phyloP scores from a whole-genome alignment of 768 basidiomycete genomes.

The Russula dissimulans region DNA sequence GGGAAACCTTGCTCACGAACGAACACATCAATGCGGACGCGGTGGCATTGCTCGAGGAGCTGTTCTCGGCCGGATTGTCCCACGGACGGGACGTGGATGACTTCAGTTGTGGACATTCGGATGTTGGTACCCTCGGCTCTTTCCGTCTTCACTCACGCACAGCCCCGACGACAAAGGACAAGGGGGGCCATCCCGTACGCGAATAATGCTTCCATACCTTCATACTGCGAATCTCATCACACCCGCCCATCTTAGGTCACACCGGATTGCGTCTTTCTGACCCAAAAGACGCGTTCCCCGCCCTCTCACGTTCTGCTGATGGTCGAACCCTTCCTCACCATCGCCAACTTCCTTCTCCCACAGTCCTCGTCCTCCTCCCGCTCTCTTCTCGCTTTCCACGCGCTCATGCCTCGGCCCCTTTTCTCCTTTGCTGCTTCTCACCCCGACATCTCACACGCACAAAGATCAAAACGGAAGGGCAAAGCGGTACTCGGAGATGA shows the following conservation, averaged over 20 bases:
- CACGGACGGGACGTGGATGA: constrained; percentile 36
- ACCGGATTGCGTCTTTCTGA: not conserved
- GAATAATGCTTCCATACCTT: not conserved
- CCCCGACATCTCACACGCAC: not conserved
- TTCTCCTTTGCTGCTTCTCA: not conserved
- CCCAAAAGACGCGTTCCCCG: not conserved
- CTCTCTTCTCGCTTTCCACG: constrained; percentile 1
- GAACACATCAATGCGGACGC: constrained; percentile 53
- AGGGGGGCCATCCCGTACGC: not conserved
- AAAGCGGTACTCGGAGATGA: constrained; percentile 16
- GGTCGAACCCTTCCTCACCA: constrained; percentile 16
- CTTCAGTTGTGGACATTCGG: constrained; percentile 30
- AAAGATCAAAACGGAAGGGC: constrained; percentile 11
- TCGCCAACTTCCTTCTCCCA: constrained; percentile 14
- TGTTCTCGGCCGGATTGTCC: constrained; percentile 32
- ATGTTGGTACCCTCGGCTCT: not conserved
- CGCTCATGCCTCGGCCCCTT: not conserved
- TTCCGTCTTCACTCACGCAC: not conserved
- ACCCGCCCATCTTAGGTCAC: not conserved
- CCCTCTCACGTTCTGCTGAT: constrained; percentile 6
- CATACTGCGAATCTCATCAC: too few species aligned
- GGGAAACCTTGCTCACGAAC: constrained; percentile 62
- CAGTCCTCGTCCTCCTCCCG: constrained; percentile 7
- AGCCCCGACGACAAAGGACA: not conserved
- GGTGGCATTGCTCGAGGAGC: constrained; percentile 58